phyloP scores from a whole-genome alignment of 805 yeast species.

The Ogataea wickerhamii region DNA sequence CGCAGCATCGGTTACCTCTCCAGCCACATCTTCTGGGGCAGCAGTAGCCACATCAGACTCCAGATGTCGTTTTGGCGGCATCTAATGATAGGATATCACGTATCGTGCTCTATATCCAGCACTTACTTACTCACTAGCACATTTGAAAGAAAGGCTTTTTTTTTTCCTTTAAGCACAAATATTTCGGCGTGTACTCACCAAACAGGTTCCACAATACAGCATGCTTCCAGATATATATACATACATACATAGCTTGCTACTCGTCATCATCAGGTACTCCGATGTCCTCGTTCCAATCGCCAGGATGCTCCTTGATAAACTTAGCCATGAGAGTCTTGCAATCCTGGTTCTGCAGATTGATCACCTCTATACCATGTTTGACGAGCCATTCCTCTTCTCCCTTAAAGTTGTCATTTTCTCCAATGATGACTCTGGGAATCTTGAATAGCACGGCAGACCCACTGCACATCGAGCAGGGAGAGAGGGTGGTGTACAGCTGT shows the following conservation, averaged over 20 bases:
- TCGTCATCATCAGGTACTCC: slow-evolving; percentile 36
- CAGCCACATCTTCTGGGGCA: background rate
- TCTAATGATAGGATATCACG: no score
- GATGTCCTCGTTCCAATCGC: slow-evolving; percentile 79
- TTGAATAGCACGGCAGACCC: slow-evolving; percentile 92
- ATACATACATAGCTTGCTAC: no score
- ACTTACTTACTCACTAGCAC: no score
- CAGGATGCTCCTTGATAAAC: slow-evolving; percentile 76
- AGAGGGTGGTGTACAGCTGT: slow-evolving; percentile 76
- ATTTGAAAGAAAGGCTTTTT: no score
- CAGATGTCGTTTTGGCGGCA: slow-evolving; percentile 7
- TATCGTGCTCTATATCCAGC: no score
- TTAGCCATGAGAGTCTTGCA: slow-evolving; percentile 71
- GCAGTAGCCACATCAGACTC: background rate
- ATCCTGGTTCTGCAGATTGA: slow-evolving; percentile 53
- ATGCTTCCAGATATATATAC: no score
- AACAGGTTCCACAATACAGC: no score
- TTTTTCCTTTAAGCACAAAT: no score
- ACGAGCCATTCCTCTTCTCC: slow-evolving; percentile 80
- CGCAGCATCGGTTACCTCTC: no score
- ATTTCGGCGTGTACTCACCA: no score
- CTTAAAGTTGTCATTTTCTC: slow-evolving; percentile 77
- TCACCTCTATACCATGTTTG: slow-evolving; percentile 68
- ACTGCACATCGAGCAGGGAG: slow-evolving; percentile 94
- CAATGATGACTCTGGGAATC: slow-evolving; percentile 79